These are phyloP conservation scores for Moesziomyces parantarcticus DNA, from an alignment of 1,284 basidiomycete genomes.

Conservation along the genomic window DNA sequence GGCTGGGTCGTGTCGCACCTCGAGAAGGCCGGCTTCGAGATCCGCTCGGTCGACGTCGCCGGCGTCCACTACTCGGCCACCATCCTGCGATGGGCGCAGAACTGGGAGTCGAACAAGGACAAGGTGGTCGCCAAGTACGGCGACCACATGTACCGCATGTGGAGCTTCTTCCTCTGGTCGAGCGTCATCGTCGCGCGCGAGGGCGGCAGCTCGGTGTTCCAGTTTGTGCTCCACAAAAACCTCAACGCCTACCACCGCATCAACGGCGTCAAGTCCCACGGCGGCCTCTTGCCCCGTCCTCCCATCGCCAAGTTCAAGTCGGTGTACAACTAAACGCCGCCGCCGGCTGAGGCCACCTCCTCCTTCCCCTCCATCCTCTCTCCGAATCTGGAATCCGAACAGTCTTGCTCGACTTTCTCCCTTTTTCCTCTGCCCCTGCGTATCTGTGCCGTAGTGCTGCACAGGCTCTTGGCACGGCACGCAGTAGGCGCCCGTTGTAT, in stretches of 20 bases:
- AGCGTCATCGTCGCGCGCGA: conserved; percentile 65
- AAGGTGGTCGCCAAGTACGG: conserved; percentile 90
- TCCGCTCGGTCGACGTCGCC: conserved; percentile 94
- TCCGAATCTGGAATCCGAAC: conserved; percentile 6
- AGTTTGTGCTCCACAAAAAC: conserved; percentile 84
- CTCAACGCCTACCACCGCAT: conserved; percentile 90
- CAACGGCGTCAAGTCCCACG: conserved; percentile 67
- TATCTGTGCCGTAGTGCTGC: no score
- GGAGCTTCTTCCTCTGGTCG: conserved; percentile 66
- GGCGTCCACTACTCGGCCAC: conserved; percentile 84
- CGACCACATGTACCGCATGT: conserved; percentile 73
- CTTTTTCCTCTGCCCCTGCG: neutral
- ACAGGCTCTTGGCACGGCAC: no score
- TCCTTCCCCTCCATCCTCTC: neutral
- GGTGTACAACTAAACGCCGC: conserved; percentile 54
- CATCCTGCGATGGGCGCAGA: conserved; percentile 73
- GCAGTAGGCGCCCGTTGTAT: no score
- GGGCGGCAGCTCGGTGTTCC: conserved; percentile 66
- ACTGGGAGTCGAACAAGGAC: conserved; percentile 74
- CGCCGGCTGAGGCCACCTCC: no score
- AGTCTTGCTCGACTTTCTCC: conserved; percentile 2
- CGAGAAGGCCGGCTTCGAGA: conserved; percentile 92
- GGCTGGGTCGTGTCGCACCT: conserved; percentile 88
- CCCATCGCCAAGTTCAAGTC: conserved; percentile 48
- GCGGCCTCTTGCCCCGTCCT: conserved; percentile 59